phyloP scores from a whole-genome alignment of 1,284 basidiomycete species.

The Puccinia horiana region DNA sequence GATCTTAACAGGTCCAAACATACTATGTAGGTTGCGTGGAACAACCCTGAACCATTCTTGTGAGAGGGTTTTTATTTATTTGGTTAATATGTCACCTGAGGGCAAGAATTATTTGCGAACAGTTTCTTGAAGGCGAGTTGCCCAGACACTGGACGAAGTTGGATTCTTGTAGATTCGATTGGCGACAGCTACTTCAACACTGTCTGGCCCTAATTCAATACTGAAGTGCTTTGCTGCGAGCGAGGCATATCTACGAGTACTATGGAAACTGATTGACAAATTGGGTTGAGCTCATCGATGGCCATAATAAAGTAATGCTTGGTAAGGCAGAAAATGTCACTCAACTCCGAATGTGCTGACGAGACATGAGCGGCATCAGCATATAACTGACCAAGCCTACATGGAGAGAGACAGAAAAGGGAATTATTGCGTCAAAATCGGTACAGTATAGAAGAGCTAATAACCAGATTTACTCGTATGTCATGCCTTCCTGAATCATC shows the following conservation, averaged over 20 bases:
- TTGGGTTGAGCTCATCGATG: not conserved
- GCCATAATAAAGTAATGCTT: not conserved
- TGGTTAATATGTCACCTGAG: not conserved
- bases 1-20: not conserved
- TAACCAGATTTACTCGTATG: constrained; percentile 30
- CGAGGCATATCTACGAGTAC: constrained; percentile 16
- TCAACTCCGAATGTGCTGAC: constrained; percentile 46
- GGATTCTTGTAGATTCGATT: constrained; percentile 32
- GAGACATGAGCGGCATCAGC: constrained; percentile 47
- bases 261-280: constrained; percentile 31
- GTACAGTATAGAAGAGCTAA: not conserved
- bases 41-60: not conserved
- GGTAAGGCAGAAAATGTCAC: constrained; percentile 1
- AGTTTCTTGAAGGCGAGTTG: constrained; percentile 42
- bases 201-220: constrained; percentile 47
- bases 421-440: not conserved
- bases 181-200: constrained; percentile 40
- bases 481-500: constrained; percentile 42
- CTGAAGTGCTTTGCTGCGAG: constrained; percentile 34
- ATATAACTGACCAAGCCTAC: constrained; percentile 41
- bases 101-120: constrained; percentile 24
- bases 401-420: not conserved
- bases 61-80: not conserved
- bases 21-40: constrained; percentile 7
- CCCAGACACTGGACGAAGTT: constrained; percentile 41